phyloP scores from a whole-genome alignment of 495 filamentous ascomycete genomes.

The Penicillium verhagenii region DNA sequence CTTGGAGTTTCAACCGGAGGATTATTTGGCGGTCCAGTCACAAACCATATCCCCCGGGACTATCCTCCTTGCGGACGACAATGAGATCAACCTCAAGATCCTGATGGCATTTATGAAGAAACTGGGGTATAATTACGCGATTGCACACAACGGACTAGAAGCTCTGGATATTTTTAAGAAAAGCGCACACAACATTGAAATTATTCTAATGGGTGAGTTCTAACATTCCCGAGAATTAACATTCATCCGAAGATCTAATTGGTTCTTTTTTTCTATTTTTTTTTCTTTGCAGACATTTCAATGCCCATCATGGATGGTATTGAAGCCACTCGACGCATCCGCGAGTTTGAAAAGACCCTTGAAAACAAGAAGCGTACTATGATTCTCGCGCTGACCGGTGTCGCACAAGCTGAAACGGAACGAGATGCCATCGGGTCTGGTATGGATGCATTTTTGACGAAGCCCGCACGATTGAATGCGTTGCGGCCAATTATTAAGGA shows the following conservation, averaged over 20 bases:
- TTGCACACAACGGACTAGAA: conserved; percentile 51
- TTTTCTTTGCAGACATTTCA: conserved; percentile 41
- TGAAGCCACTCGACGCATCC: conserved; percentile 49
- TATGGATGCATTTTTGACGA: conserved; percentile 39
- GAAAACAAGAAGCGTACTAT: conserved; percentile 3
- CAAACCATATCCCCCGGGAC: conserved; percentile 3
- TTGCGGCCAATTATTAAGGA: conserved; percentile 17
- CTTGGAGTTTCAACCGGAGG: neutral
- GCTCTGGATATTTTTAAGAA: conserved; percentile 46
- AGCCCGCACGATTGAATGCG: conserved; percentile 25
- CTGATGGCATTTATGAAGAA: conserved; percentile 41
- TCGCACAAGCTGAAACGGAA: conserved; percentile 28
- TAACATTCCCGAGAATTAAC: neutral
- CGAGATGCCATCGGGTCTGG: conserved; percentile 31
- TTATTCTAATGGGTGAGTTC: conserved; percentile 50
- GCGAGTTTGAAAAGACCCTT: conserved; percentile 36
- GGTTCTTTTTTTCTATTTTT: too few species aligned
- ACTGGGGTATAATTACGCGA: conserved; percentile 20
- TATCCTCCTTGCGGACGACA: conserved; percentile 38
- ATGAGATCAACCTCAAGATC: conserved; percentile 35
- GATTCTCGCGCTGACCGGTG: conserved; percentile 37
- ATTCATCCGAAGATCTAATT: neutral
- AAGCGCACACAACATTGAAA: conserved; percentile 31
- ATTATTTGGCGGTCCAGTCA: conserved; percentile 3
- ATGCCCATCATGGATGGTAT: conserved; percentile 62